Evolutionary conservation across 257 asterid species (phyloP), one percentile per base, ranked within the genome.

Genomic region (Solanum bulbocastanum): DNA sequence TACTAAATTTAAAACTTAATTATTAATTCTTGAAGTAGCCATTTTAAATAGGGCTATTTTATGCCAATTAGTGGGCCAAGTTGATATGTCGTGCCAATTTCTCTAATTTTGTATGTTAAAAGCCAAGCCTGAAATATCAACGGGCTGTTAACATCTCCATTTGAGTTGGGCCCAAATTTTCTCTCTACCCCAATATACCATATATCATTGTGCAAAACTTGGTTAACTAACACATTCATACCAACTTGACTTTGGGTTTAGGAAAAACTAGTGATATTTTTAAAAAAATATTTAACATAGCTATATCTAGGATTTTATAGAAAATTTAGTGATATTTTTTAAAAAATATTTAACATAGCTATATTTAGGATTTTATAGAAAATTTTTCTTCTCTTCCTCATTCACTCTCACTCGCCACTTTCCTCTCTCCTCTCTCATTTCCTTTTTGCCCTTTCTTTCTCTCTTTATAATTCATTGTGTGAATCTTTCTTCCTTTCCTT

Each of bases 311-410:
- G 4, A 20, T 56, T 56, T 56, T 20, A 56, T 56, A 20, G 65
- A 7, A 56, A 56, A 1, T 0, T 0, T 3, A 56, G 65, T 8
- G 25, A 56, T 20, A 56, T 20, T 20, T 56, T 56, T 0, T 0
- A 20, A 56, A 56, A 20, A 7, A 0, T 7, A 20, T 56, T 20
- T 18, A 56, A 1, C 25, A 20, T 7, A 3, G 25, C 25, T 56
- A 56, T 56, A 56, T 2, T 56, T 20, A 7, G 65, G 4, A 20
- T 56, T 56, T 56, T 20, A 56, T 56, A 20, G 65, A 7, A 56
- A 56, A 1, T 0, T 0, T 3, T 18, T 56, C 5, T 56, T 20
- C 65, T 52, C 62, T 52, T 52, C 10, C 62, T 52, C 62, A 18
- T n/a, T 6, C 25, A 1, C 10, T 56, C n/a, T 18, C 25, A 2